A percentile compares a stretch with the other conserved stretches of the same genome.
phyloP scores from a whole-genome alignment of 192 early-diverging fungal species.

The Podila epigama region DNA sequence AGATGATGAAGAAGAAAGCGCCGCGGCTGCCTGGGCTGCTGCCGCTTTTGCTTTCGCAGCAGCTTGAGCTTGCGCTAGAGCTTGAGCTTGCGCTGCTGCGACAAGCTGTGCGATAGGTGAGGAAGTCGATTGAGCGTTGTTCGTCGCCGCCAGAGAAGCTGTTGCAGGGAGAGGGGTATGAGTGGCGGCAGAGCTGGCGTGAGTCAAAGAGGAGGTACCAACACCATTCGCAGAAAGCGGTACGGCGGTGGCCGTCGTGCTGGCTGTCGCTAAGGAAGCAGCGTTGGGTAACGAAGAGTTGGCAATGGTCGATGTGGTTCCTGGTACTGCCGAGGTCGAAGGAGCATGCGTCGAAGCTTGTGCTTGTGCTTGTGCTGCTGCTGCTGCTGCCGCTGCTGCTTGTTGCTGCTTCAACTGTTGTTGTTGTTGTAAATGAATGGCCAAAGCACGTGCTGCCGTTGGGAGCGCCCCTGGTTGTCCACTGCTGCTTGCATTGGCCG shows the following conservation, averaged over 20 bases:
- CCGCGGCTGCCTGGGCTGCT: background rate
- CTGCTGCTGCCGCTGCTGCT: background rate
- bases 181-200: background rate
- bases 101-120: conserved; percentile 38
- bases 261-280: background rate
- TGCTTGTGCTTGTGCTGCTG: too few relatives aligned
- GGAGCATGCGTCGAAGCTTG: too few relatives aligned
- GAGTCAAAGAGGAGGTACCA: background rate
- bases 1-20: background rate
- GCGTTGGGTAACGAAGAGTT: background rate
- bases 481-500: conserved; percentile 23
- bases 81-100: conserved; percentile 40
- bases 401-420: background rate
- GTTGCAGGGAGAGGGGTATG: background rate
- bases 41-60: background rate
- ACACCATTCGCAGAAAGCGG: background rate
- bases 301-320: background rate
- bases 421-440: conserved; percentile 1
- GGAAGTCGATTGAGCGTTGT: background rate
- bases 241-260: background rate
- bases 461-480: background rate
- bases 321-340: too few relatives aligned
- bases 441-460: conserved; percentile 2
- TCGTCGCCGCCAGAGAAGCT: background rate
- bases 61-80: background rate